Evolutionary conservation across 2,329 filamentous ascomycete genomes (phyloP).

Genomic region (Phoma sp.): DNA sequence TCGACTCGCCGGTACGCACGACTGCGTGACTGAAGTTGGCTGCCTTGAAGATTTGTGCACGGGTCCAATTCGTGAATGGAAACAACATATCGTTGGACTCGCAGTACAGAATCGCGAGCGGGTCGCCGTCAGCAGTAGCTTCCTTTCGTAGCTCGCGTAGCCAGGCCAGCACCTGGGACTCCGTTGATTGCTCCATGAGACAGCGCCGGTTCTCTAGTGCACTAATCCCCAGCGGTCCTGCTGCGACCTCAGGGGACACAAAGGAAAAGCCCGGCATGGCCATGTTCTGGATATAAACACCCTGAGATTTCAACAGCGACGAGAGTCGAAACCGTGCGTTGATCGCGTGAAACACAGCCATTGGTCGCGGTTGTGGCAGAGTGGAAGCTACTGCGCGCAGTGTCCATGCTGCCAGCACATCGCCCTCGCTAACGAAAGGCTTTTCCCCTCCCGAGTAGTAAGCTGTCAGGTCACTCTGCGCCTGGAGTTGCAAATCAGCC

Average conservation of each 20-base stretch:
- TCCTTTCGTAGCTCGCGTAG: no score
- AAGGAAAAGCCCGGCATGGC: background rate
- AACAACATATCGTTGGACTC: no score
- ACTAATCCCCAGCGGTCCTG: background rate
- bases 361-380: conserved; percentile 28
- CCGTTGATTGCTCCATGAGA: background rate
- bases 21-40: no score
- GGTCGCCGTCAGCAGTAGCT: no score
- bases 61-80: no score
- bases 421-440: background rate
- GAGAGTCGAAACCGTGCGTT: conserved; percentile 48
- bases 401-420: background rate
- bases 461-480: background rate
- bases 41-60: no score
- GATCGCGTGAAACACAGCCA: conserved; percentile 53
- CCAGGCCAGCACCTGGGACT: background rate
- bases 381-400: background rate
- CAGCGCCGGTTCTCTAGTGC: background rate
- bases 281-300: conserved; percentile 11
- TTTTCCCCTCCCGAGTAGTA: no score
- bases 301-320: conserved; percentile 24
- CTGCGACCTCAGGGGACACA: background rate
- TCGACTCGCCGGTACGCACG: no score
- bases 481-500: background rate
- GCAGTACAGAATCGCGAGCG: no score